Evolutionary conservation across 768 basidiomycete genomes (phyloP), one percentile per base, ranked within the genome.

Genomic region (Kwoniella bestiolae): DNA sequence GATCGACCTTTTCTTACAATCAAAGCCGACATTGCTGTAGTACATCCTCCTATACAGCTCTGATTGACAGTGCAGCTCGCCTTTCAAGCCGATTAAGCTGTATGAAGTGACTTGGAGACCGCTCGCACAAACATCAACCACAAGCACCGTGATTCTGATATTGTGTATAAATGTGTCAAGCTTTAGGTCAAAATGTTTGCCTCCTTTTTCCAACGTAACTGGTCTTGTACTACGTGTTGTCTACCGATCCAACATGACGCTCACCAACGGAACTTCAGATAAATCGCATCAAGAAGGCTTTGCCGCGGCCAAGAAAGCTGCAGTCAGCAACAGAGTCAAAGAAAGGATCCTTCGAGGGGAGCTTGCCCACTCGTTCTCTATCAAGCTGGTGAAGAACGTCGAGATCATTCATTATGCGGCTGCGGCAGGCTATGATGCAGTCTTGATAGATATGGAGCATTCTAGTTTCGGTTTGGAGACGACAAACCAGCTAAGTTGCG

Each of bases 361-460:
- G 25, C 63, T 75, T 0, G 71, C 74, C 9, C 69, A 75, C 45
- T 66, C 74, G 6, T 65, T 75, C 56, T 70, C 68, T 11, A 63
- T 75, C 51, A 70, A 70, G 41, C 50, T 72, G 26, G 55, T 70
- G 26, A 58, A 28, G 51, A 70, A 49, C 31, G 51, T 70, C 50
- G 74, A 75, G 60, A 57, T 75, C 38, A 67, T 68, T 3, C 56
- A 58, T 46, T 70, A 66, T 50, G 74, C 74, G n/a, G 63, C 64
- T 5, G 68, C 58, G 8, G 67, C 69, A 9, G 73, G 73, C 2
- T 77, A 69, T 57, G 67, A 73, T 32, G 67, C 68, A n/a, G 60
- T 77, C 9, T 58, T 77, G 28, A 70, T 77, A 28, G 70, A 77
- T 44, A 57, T 77, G 51, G 76, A 77, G 55, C 76, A 77, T 62